phyloP scores from a whole-genome alignment of 495 filamentous ascomycete species.

The Amorphotheca resinae region DNA sequence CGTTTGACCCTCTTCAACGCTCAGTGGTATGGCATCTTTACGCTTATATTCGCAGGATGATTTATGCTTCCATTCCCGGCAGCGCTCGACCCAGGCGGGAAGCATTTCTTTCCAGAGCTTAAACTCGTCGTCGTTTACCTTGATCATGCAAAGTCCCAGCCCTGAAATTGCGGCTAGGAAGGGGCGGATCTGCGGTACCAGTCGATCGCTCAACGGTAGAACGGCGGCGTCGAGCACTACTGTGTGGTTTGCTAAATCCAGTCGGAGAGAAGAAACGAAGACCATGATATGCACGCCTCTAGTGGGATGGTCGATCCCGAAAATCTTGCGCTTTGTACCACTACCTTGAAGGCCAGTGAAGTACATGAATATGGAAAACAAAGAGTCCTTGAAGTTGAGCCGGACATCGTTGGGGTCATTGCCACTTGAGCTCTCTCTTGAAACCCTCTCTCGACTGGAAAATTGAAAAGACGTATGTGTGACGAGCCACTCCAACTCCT shows the following conservation, averaged over 20 bases:
- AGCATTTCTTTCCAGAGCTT: constrained; percentile 37
- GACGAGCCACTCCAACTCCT: constrained; percentile 24
- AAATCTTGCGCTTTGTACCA: constrained; percentile 23
- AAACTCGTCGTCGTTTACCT: constrained; percentile 31
- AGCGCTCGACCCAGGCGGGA: constrained; percentile 39
- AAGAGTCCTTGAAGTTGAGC: constrained; percentile 35
- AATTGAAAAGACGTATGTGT: constrained; percentile 24
- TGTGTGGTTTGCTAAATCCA: constrained; percentile 29
- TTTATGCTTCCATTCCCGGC: constrained; percentile 39
- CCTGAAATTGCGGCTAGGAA: constrained; percentile 22
- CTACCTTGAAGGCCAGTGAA: constrained; percentile 22
- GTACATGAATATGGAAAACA: constrained; percentile 33
- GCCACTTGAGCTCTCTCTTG: constrained; percentile 12
- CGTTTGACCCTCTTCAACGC: constrained; percentile 16
- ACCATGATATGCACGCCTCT: constrained; percentile 28
- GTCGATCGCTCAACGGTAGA: constrained; percentile 27
- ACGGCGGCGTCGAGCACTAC: constrained; percentile 37
- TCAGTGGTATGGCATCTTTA: constrained; percentile 20
- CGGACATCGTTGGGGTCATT: constrained; percentile 18
- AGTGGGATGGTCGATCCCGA: constrained; percentile 24
- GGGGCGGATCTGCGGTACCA: constrained; percentile 20
- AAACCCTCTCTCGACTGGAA: constrained; percentile 28
- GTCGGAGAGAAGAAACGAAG: constrained; percentile 27
- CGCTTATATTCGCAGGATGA: constrained; percentile 35
- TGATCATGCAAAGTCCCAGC: constrained; percentile 22